phyloP scores from a whole-genome alignment of 1,139 yeast species.

The Pichia sp. region DNA sequence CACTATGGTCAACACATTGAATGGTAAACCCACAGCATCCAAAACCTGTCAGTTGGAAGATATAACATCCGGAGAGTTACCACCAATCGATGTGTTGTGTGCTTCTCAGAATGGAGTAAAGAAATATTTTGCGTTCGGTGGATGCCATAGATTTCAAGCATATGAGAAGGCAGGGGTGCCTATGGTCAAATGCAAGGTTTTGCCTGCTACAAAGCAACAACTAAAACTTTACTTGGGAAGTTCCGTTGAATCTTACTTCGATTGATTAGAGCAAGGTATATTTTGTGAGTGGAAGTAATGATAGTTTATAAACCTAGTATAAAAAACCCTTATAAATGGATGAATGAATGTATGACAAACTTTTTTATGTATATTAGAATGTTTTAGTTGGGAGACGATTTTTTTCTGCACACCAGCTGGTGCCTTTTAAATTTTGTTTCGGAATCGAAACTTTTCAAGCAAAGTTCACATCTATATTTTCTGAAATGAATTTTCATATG shows the following conservation, averaged over 20 bases:
- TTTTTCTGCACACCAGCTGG: slow-evolving; percentile 26
- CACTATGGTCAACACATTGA: slow-evolving; percentile 71
- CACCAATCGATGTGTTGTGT: slow-evolving; percentile 70
- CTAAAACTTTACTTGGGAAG: slow-evolving; percentile 60
- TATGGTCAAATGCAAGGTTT: slow-evolving; percentile 56
- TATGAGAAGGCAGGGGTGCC: slow-evolving; percentile 50
- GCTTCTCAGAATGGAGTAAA: slow-evolving; percentile 58
- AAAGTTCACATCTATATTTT: slow-evolving; percentile 45
- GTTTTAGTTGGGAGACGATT: not conserved
- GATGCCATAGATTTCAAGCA: slow-evolving; percentile 80
- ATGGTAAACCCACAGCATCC: slow-evolving; percentile 60
- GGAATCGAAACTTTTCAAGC: slow-evolving; percentile 49
- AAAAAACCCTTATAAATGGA: not conserved
- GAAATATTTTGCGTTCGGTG: slow-evolving; percentile 77
- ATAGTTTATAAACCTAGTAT: not conserved
- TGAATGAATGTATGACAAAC: not conserved
- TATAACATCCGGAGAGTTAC: slow-evolving; percentile 59
- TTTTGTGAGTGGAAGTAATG: not conserved
- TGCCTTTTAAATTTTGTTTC: slow-evolving; percentile 42
- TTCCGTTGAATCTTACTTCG: slow-evolving; percentile 46
- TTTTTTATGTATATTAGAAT: not conserved
- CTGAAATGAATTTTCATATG: slow-evolving; percentile 72
- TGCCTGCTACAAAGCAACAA: slow-evolving; percentile 66
- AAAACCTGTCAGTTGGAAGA: slow-evolving; percentile 56
- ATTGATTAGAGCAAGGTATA: not conserved